Base-by-base conservation (phyloP, 805 yeast genomes). In the Novakomyces olei region DNA sequence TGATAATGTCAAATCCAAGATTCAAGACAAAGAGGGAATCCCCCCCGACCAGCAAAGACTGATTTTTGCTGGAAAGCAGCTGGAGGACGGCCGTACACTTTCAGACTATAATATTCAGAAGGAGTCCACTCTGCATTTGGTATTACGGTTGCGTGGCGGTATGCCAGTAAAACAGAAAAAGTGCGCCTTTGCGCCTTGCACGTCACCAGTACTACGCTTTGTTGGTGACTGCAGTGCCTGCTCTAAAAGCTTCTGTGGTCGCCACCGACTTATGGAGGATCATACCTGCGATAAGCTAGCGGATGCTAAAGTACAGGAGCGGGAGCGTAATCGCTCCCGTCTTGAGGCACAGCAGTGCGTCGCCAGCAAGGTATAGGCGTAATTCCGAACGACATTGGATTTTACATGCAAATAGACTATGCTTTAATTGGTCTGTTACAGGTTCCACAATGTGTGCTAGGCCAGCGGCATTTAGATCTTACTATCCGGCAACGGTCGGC, bases 1-100 rank as follows among this genome's bases (percentile, higher is more conserved):
- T 55, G 95, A 83, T 70, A 80, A 80, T 51, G 94, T 85, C 65
- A 83, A 80, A 69, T 67, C 91, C 51, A 81, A 81, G 70, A 81
- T 83, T 55, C 92, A 80, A 68, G 94, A 80, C 67, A 80, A 78
- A 65, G 93, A 81, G 60, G 94, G 94, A 54, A 81, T 81, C 51
- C 94, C 95, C 57, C 92, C 93, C 48, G 94, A 80, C 62, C 93
- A 81, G 61, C 95, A 83, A 65, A 74, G 94, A 65, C 71, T 81
- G 51, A 80, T 83, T 65, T 83, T 81, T 52, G 94, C 94, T 49
- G 94, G 94, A 70, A 81, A 80, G 69, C 93, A 79, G 65, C 72
- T 81, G 58, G 93, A 80, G 63, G 60, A 56, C 39, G 39, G 39
- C 47, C 75, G 93, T 66, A 80, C 93, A 33, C 62, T 80, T 43